Percentiles rank a stretch among this genome's conserved stretches.
phyloP scores from a whole-genome alignment of 176 grass and related monocot genomes.

The Microstegium vimineum region DNA sequence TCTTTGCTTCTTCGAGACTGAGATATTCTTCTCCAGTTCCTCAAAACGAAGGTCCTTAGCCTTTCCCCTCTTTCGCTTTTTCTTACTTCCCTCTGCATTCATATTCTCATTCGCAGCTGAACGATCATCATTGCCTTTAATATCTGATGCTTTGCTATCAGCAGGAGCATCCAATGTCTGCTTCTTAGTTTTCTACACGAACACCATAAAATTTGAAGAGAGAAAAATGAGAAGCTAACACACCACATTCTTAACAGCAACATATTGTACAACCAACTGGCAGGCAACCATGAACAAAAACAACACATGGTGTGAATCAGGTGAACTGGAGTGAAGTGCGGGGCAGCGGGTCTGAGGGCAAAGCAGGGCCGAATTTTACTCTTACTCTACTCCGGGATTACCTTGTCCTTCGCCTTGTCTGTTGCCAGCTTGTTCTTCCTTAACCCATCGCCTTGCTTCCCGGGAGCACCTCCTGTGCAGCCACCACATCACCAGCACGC shows the following conservation, averaged over 20 bases:
- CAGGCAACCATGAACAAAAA: not conserved
- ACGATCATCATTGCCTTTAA: slow-evolving; percentile 9
- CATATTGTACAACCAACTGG: not conserved
- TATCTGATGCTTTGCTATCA: not conserved
- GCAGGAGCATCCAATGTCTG: not conserved
- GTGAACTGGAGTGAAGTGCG: not conserved
- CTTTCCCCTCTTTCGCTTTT: slow-evolving; percentile 46
- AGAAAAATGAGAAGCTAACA: not conserved
- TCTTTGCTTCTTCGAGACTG: slow-evolving; percentile 68
- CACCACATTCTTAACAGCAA: not conserved
- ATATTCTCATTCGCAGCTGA: not conserved
- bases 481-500: not conserved
- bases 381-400: not conserved
- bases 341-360: too few relatives aligned
- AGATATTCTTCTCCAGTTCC: slow-evolving; percentile 47
- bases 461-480: not conserved
- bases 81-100: slow-evolving; percentile 19
- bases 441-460: not conserved
- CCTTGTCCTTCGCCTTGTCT: slow-evolving; percentile 21
- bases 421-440: slow-evolving; percentile 13
- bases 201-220: not conserved
- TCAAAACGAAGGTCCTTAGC: slow-evolving; percentile 72
- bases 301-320: not conserved
- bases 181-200: slow-evolving; percentile 37
- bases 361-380: not conserved